These are phyloP conservation scores for Gaultheria prostrata DNA, from an alignment of 148 eudicot genomes.

Conservation along the genomic window DNA sequence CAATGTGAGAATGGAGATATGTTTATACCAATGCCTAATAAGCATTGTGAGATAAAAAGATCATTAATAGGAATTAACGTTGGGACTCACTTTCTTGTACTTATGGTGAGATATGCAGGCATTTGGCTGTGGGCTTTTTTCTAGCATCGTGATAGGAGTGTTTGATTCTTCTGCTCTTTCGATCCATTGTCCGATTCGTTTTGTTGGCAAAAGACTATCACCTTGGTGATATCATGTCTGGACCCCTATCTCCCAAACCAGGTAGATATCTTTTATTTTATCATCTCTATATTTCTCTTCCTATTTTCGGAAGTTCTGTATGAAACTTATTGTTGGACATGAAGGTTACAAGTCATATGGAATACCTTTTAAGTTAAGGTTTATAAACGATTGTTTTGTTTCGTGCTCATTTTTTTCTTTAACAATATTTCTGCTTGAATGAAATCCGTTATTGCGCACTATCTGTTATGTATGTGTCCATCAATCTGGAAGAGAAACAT, in stretches of 20 bases:
- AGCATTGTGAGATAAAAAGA: not conserved
- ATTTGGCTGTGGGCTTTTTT: slow-evolving; percentile 8
- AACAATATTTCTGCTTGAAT: not conserved
- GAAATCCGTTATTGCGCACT: not conserved
- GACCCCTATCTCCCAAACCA: slow-evolving; percentile 23
- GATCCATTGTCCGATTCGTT: not conserved
- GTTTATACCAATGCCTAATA: not conserved
- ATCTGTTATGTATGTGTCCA: not conserved
- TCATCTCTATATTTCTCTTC: not conserved
- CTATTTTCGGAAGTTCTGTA: not conserved
- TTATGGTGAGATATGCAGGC: slow-evolving; percentile 20
- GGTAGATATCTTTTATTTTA: slow-evolving; percentile 11
- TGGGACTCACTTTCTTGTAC: not conserved
- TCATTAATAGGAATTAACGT: not conserved
- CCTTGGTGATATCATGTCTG: slow-evolving; percentile 22
- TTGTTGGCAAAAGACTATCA: not conserved
- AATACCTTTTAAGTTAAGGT: not conserved
- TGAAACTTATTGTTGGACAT: not conserved
- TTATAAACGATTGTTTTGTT: not conserved
- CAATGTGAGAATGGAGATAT: not conserved
- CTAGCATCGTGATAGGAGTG: slow-evolving; percentile 21
- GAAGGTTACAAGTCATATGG: not conserved
- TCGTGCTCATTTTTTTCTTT: not conserved
- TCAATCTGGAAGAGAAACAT: slow-evolving; percentile 1
- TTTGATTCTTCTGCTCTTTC: slow-evolving; percentile 18